Evolutionary conservation across 768 basidiomycete species (phyloP).

Genomic region (Mycena venus): DNA sequence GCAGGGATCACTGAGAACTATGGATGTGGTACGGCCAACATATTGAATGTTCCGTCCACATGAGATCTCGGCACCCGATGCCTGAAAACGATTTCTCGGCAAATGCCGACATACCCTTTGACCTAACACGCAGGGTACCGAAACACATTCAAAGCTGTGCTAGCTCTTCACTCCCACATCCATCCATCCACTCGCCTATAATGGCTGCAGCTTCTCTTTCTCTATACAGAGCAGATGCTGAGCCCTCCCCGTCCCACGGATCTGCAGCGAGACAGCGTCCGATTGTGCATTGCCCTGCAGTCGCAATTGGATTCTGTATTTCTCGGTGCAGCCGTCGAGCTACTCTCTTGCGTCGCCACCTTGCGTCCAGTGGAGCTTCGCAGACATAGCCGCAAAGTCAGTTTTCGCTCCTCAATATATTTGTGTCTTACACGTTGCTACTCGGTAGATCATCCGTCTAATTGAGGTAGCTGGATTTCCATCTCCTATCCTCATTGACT

Average conservation of each 20-base stretch:
- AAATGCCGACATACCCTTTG: slow-evolving; percentile 18
- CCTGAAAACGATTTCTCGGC: slow-evolving; percentile 6
- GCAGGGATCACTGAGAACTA: too few relatives aligned
- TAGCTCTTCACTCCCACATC: slow-evolving; percentile 20
- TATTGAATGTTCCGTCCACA: too few relatives aligned
- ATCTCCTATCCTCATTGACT: neutral
- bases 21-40: too few relatives aligned
- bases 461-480: slow-evolving; percentile 18
- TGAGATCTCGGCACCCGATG: neutral
- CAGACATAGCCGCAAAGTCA: slow-evolving; percentile 28
- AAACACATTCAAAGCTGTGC: slow-evolving; percentile 26
- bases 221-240: neutral
- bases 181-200: slow-evolving; percentile 6
- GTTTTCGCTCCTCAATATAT: neutral
- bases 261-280: slow-evolving; percentile 17
- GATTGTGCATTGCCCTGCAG: slow-evolving; percentile 30
- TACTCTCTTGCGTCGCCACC: slow-evolving; percentile 18
- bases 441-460: slow-evolving; percentile 28
- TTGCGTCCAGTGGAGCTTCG: slow-evolving; percentile 16
- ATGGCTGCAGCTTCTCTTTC: slow-evolving; percentile 4
- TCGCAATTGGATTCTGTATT: slow-evolving; percentile 17
- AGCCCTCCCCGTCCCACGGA: neutral
- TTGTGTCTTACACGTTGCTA: slow-evolving; percentile 14
- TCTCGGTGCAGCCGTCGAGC: slow-evolving; percentile 20
- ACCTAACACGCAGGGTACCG: slow-evolving; percentile 12